Base-by-base conservation (phyloP, 2,329 filamentous ascomycete species). In the Sporothrix pallida region DNA sequence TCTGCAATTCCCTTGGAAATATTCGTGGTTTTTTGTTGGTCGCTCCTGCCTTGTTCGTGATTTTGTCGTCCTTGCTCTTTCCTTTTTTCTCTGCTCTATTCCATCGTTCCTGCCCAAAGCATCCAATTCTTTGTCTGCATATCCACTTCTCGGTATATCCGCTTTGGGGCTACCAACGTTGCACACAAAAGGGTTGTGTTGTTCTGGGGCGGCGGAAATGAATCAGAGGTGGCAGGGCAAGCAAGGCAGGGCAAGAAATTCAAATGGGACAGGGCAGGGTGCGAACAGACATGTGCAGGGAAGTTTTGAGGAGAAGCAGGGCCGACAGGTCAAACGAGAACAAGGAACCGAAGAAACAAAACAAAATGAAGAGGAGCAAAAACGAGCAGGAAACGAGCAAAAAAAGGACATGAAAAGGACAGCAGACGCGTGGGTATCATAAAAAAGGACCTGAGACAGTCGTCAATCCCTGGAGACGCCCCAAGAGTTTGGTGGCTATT, bases 161-260 rank as follows among this genome's bases (percentile, higher is more conserved):
- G 20, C 20, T 48, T 48, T 67, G 62, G 62, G 20, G 23, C 56
- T 3, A 44, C 15, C 13, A 56, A 23, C 54, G 54, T 56, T 20
- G 54, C 54, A 56, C 58, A 9, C 58, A 37, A 7, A 37, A 37
- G 31, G 31, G 26, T 13, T n/a, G 42, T 67, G n/a, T 20, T 48
- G 44, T 67, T 67, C 10, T 46, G 17, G 31, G 26, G 26, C 17
- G 26, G 20, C 31, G 62, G 20, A 67, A 67, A 67, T 67, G 63
- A 67, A 46, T 15, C 17, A 65, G 37, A 65, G 20, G 31, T 37
- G 56, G 23, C 56, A 31, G 56, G 54, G 54, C 54, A 60, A 37
- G 7, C 31, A 31, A 31, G 5, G 5, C 31, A 31, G 31, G 31
- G 31, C 31, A 31, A 31, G 31, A n/a, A n/a, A n/a, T n/a, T n/a